These are phyloP conservation scores for Geotrichum bryndzae DNA, from an alignment of 1,139 yeast species.

Conservation along the genomic window DNA sequence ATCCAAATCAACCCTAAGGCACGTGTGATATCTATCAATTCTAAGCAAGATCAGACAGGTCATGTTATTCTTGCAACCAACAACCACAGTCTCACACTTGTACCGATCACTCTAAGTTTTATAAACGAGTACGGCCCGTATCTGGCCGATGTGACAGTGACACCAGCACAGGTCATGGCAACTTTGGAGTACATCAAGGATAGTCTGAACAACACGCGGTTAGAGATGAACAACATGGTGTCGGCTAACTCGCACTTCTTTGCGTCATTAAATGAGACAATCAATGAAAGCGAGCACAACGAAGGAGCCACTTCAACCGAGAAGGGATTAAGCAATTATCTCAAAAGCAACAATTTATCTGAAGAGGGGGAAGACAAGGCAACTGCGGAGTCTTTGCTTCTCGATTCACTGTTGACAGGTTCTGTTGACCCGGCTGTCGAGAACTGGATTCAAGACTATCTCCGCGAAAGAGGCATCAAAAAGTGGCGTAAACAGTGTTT, in stretches of 20 bases:
- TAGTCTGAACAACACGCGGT: constrained; percentile 37
- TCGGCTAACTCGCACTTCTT: constrained; percentile 39
- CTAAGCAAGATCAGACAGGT: constrained; percentile 23
- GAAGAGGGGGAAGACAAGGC: background rate
- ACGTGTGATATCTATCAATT: background rate
- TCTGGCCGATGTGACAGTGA: constrained; percentile 31
- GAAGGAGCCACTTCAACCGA: background rate
- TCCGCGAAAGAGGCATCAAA: constrained; percentile 66
- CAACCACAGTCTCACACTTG: constrained; percentile 1
- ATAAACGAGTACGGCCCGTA: constrained; percentile 26
- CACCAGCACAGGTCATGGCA: constrained; percentile 32
- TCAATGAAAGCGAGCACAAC: constrained; percentile 24
- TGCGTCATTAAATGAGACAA: constrained; percentile 26
- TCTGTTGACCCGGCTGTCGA: constrained; percentile 45
- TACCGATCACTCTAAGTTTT: constrained; percentile 14
- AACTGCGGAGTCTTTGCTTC: constrained; percentile 32
- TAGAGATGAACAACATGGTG: constrained; percentile 42
- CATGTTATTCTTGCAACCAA: constrained; percentile 16
- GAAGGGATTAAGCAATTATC: background rate
- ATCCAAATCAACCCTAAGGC: constrained; percentile 11
- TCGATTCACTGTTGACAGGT: constrained; percentile 54
- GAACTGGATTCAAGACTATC: constrained; percentile 46
- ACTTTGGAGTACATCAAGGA: constrained; percentile 39
- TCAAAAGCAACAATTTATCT: constrained; percentile 1
- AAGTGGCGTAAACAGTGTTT: constrained; percentile 51